These are phyloP conservation scores for Malania oleifera DNA, from an alignment of 164 flowering plant species.

Conservation along the genomic window DNA sequence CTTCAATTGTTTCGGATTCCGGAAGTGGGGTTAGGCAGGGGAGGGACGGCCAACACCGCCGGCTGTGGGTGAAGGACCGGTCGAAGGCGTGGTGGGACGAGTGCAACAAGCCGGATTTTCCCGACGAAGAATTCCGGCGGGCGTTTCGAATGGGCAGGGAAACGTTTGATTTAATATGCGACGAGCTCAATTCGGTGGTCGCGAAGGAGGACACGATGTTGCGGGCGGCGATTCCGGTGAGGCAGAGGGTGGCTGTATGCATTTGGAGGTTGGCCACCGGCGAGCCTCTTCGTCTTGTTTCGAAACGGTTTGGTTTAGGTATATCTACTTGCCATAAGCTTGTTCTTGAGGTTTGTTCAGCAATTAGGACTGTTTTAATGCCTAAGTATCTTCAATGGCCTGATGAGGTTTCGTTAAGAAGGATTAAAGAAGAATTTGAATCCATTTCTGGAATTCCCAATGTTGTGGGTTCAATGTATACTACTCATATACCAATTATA, in stretches of 20 bases:
- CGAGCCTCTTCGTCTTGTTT: constrained; percentile 56
- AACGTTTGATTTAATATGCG: constrained; percentile 47
- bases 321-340: constrained; percentile 21
- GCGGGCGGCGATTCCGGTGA: constrained; percentile 53
- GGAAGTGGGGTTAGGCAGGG: background rate
- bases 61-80: constrained; percentile 48
- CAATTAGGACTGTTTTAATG: background rate
- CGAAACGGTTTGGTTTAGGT: constrained; percentile 57
- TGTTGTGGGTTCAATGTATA: constrained; percentile 1
- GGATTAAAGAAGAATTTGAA: background rate
- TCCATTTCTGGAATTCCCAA: background rate
- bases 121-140: constrained; percentile 45
- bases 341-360: constrained; percentile 4
- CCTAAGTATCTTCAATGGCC: constrained; percentile 6
- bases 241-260: constrained; percentile 65
- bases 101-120: constrained; percentile 39
- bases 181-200: constrained; percentile 39
- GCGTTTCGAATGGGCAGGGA: constrained; percentile 43
- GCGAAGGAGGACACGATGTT: constrained; percentile 51
- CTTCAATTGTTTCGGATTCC: background rate
- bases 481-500: constrained; percentile 3
- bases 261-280: constrained; percentile 69
- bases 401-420: background rate
- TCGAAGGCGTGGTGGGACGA: constrained; percentile 53
- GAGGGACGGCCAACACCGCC: constrained; percentile 24